Evolutionary conservation across 257 asterid species (phyloP).

Genomic region (Scutellaria baicalensis): DNA sequence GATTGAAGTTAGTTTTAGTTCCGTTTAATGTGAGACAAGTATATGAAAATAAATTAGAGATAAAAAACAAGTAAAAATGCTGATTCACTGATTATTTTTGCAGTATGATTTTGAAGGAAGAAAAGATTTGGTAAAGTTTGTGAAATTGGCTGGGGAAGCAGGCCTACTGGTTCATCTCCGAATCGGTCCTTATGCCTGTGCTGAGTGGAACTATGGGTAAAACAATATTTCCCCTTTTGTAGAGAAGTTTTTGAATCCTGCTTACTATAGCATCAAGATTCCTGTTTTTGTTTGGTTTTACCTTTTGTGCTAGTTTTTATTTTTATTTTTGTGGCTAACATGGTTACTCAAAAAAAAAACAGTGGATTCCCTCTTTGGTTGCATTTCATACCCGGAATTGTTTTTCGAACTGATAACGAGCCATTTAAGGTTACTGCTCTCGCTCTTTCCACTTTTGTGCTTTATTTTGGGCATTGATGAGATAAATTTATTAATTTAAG

Average conservation of each 20-base stretch:
- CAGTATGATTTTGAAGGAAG: constrained; percentile 81
- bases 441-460: background rate
- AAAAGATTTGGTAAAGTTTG: constrained; percentile 66
- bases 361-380: constrained; percentile 97
- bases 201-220: constrained; percentile 96
- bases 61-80: background rate
- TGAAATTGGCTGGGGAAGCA: constrained; percentile 64
- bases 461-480: background rate
- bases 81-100: constrained; percentile 21
- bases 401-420: constrained; percentile 68
- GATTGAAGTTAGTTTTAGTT: constrained; percentile 5
- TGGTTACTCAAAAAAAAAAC: constrained; percentile 14
- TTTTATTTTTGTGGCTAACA: background rate
- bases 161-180: constrained; percentile 68
- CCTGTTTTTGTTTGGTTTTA: constrained; percentile 33
- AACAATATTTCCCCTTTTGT: background rate
- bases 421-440: constrained; percentile 55
- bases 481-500: background rate
- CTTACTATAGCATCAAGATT: background rate
- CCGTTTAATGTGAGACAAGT: background rate
- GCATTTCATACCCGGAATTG: constrained; percentile 78
- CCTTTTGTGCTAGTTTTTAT: constrained; percentile 30
- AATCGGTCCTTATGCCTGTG: constrained; percentile 85
- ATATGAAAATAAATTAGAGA: background rate
- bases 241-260: background rate